Evolutionary conservation across 495 filamentous ascomycete genomes (phyloP), one percentile per base, ranked within the genome.

Genomic region (Jackrogersella multiformis): DNA sequence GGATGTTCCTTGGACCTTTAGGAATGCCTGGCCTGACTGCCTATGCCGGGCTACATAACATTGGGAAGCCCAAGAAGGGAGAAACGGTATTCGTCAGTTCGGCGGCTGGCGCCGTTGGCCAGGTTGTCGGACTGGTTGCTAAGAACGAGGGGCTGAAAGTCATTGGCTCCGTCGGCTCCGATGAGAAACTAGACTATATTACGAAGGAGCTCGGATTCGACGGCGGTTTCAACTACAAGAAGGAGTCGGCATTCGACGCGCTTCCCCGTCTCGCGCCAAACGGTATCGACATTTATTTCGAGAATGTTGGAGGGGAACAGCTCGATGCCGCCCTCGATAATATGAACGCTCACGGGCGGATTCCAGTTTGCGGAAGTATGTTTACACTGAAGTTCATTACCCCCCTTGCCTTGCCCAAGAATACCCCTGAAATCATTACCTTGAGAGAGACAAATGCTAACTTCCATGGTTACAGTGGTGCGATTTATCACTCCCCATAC

Each of bases 261-360:
- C 79, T 97, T 49, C 77, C 81, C 65, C 84, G 92, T 65, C 79
- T 96, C 41, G 91, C 90, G 5, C 94, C 93, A 0, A 72, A 94
- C 26, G 94, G 94, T 9, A 84, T 97, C 46, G 92, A 97, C 73
- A 96, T 98, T 74, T 97, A 97, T 80, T 98, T 89, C 69, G 94
- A 98, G 76, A 97, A 97, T 65, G 94, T 98, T 16, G 94, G 94
- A 6, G 94, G 93, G 6, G 92, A 94, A 80, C 89, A 92, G 66
- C 81, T 97, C 34, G 90, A 93, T 64, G 93, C 92, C 20, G 86
- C 90, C 0, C 71, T 98, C 7, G 80, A 86, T 9, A 81, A 80
- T 24, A 79, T 96, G 78, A 96, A 92, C 46, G 57, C 79, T 26
- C 87, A 78, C 62, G 94, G 92, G 0, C 82, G 94, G 21, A 87